Percentiles rank a stretch among this genome's conserved stretches.
Conservation (phyloP, 176 grass and related monocot species). For the Canna indica region DNA sequence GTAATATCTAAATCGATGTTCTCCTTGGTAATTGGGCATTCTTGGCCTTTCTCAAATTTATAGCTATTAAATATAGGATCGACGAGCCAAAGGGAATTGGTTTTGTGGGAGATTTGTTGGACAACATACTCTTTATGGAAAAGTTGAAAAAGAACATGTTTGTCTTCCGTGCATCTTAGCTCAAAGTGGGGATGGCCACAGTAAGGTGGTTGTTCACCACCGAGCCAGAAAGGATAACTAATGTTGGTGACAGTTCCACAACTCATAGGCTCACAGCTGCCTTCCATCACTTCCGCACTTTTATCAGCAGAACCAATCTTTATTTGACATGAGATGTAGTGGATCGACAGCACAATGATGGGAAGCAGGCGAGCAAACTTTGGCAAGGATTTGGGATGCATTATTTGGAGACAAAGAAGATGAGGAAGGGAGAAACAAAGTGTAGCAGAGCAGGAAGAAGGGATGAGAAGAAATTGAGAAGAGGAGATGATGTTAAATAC, state of each 20-base stretch:
- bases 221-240: background rate
- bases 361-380: background rate
- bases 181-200: background rate
- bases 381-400: background rate
- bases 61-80: no score
- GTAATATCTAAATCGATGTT: background rate
- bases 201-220: background rate
- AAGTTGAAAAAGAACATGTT: background rate
- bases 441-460: background rate
- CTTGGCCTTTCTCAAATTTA: no score
- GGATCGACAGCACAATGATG: background rate
- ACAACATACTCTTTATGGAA: no score
- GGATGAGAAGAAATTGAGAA: background rate
- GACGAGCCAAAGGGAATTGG: no score
- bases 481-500: background rate
- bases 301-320: no score
- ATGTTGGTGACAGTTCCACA: background rate
- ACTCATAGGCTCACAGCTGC: background rate
- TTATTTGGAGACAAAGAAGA: background rate
- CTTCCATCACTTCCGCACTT: no score
- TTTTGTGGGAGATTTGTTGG: no score
- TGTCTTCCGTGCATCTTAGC: background rate
- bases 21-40: background rate
- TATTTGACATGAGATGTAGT: background rate
- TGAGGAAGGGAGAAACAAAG: background rate